Percentiles rank a stretch among this genome's conserved stretches.
These are phyloP conservation scores for Tuber aestivum DNA, from an alignment of 495 filamentous ascomycete genomes.

Conservation along the genomic window DNA sequence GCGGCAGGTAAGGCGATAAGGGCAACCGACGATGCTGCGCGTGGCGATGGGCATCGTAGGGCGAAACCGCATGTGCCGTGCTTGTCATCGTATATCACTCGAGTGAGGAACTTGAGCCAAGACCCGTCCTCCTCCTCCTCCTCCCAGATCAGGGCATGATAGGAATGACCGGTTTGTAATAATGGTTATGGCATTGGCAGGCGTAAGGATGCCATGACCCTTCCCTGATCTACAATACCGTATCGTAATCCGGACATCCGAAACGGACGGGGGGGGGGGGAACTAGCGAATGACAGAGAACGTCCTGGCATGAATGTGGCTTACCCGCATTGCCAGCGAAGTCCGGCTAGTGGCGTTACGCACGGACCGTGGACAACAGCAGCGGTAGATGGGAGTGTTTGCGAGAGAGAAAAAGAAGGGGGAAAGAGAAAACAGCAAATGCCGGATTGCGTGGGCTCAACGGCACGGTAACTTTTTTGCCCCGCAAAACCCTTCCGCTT, in stretches of 20 bases:
- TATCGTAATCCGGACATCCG: not conserved
- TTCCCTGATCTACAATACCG: not conserved
- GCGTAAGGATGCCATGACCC: not conserved
- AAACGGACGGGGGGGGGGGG: not conserved
- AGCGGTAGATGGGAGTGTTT: not conserved
- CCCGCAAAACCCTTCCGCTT: not conserved
- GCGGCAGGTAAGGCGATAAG: not conserved
- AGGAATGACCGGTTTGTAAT: not conserved
- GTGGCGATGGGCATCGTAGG: not conserved
- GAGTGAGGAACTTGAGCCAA: not conserved
- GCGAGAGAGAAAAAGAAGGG: too few species aligned
- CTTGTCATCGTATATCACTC: not conserved
- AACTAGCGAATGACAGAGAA: not conserved
- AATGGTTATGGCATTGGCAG: not conserved
- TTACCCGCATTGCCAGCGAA: not conserved
- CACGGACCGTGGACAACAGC: not conserved
- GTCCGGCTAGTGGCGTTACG: not conserved
- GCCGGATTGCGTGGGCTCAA: not conserved
- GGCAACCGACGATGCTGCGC: not conserved
- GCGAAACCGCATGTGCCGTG: not conserved
- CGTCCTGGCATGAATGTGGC: not conserved
- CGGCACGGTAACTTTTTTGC: not conserved
- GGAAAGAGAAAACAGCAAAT: not conserved
- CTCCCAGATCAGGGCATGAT: not conserved
- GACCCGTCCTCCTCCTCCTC: too few species aligned